Conservation (phyloP, 257 asterid genomes). For the Solanum dulcamara region DNA sequence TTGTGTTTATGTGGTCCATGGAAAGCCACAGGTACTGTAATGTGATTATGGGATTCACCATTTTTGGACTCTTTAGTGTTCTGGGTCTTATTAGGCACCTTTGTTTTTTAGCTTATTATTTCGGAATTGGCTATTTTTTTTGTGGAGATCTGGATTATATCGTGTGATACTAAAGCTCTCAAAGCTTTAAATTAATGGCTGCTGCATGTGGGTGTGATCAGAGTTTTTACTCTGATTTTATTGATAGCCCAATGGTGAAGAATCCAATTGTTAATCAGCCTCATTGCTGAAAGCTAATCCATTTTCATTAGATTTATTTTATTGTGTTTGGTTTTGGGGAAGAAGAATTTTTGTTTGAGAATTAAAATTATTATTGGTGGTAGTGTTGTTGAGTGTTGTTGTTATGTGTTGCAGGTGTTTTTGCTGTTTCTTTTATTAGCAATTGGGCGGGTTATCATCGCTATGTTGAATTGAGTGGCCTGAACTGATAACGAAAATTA, state of each 20-base stretch:
- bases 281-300: not conserved
- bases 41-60: slow-evolving; percentile 26
- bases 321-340: not conserved
- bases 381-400: no score
- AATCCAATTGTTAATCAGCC: not conserved
- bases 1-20: slow-evolving; percentile 71
- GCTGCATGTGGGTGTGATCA: slow-evolving; percentile 41
- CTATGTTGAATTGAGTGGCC: no score
- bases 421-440: no score
- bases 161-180: slow-evolving; percentile 1
- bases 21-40: slow-evolving; percentile 85
- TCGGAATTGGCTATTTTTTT: slow-evolving; percentile 4
- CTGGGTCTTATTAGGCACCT: slow-evolving; percentile 5
- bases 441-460: no score
- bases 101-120: slow-evolving; percentile 12
- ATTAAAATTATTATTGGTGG: no score
- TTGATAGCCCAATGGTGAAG: not conserved
- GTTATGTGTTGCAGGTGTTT: no score
- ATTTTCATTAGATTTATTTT: not conserved
- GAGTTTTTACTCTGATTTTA: slow-evolving; percentile 6
- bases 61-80: not conserved
- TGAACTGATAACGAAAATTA: no score
- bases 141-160: slow-evolving; percentile 40
- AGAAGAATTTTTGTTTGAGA: not conserved
- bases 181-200: slow-evolving; percentile 4